Evolutionary conservation across 31 red algal species (phyloP).

Genomic region (Endocladia muricata): DNA sequence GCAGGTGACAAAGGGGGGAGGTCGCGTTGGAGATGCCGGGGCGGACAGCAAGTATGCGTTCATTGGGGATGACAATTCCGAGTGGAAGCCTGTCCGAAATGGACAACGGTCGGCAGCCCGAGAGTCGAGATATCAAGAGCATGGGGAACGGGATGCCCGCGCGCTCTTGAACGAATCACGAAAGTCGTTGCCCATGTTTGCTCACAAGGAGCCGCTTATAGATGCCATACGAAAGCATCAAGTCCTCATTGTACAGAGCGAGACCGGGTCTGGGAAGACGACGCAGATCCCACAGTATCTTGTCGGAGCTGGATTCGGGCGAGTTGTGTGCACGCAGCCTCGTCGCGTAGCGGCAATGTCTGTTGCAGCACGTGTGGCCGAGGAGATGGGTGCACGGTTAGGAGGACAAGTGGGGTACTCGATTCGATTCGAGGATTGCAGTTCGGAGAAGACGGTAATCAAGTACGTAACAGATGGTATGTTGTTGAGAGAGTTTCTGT

Average conservation of each 20-base stretch:
- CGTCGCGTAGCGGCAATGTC: slow-evolving; percentile 95
- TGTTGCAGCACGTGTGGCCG: slow-evolving; percentile 89
- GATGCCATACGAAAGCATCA: slow-evolving; percentile 61
- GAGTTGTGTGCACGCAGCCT: slow-evolving; percentile 89
- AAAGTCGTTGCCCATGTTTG: slow-evolving; percentile 54
- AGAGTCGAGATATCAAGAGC: slow-evolving; percentile 13
- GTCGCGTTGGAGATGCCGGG: not conserved
- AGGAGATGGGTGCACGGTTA: slow-evolving; percentile 74
- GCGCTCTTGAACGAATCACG: slow-evolving; percentile 30
- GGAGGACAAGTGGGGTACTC: slow-evolving; percentile 93
- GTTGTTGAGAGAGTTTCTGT: slow-evolving; percentile 89
- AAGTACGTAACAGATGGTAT: slow-evolving; percentile 95
- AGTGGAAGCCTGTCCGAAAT: slow-evolving; percentile 7
- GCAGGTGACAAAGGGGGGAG: not conserved
- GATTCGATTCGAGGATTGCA: slow-evolving; percentile 96
- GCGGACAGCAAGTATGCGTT: not conserved
- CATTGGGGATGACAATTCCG: not conserved
- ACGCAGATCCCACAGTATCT: slow-evolving; percentile 96
- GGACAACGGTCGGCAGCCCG: not conserved
- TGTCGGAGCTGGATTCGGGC: slow-evolving; percentile 75
- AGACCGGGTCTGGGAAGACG: slow-evolving; percentile 88
- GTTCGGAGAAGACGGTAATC: slow-evolving; percentile 74
- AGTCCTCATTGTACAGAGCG: slow-evolving; percentile 80
- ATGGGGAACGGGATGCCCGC: slow-evolving; percentile 9
- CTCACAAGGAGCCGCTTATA: slow-evolving; percentile 43